Percentiles rank a stretch among this genome's conserved stretches.
Conservation (phyloP, 345 rosid genomes). For the Rhizophora mangle region DNA sequence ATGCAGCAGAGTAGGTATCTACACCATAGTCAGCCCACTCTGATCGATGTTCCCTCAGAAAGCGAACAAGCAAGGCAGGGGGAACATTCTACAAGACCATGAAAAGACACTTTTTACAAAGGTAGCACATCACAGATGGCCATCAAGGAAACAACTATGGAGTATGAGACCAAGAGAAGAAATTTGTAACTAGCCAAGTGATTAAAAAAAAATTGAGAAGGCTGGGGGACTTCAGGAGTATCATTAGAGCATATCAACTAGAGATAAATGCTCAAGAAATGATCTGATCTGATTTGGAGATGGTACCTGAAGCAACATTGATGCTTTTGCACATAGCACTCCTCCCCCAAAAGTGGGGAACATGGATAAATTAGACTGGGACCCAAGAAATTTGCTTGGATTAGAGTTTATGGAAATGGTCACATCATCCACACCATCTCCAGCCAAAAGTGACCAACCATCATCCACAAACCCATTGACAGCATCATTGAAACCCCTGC, state of each 20-base stretch:
- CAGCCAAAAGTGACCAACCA: constrained; percentile 83
- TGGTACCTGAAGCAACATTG: constrained; percentile 88
- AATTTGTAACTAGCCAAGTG: too few species aligned
- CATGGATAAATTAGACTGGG: constrained; percentile 59
- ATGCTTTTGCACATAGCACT: constrained; percentile 92
- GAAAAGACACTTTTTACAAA: neutral
- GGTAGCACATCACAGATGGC: neutral
- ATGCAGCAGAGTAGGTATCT: constrained; percentile 80
- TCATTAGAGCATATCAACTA: neutral
- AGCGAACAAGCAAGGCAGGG: constrained; percentile 80
- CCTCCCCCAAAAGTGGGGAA: constrained; percentile 85
- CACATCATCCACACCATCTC: constrained; percentile 85
- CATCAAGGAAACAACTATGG: neutral
- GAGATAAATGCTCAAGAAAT: neutral
- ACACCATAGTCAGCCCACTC: constrained; percentile 98
- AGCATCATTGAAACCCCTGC: constrained; percentile 96
- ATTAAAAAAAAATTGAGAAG: too few species aligned
- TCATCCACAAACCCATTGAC: constrained; percentile 90
- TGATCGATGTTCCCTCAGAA: constrained; percentile 94
- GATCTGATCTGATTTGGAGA: neutral
- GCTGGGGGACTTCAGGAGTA: neutral
- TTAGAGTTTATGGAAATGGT: constrained; percentile 73
- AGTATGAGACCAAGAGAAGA: too few species aligned
- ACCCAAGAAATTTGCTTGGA: constrained; percentile 63
- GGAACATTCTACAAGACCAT: constrained; percentile 68